Percentiles rank a stretch among this genome's conserved stretches.
phyloP scores from a whole-genome alignment of 176 grass and related monocot genomes.

The Rhipidocladum racemiflorum region DNA sequence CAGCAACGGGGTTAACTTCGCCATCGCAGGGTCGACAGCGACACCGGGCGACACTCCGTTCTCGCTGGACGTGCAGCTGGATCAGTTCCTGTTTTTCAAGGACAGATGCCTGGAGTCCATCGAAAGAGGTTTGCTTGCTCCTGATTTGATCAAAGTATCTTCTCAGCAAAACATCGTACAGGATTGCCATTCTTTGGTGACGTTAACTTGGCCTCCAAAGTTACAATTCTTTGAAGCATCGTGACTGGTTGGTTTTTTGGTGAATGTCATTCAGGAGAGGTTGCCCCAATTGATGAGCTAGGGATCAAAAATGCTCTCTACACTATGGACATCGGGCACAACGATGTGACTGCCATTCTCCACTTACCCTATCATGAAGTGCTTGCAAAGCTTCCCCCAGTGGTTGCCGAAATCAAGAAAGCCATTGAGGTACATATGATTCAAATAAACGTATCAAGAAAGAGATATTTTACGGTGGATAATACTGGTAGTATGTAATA shows the following conservation, averaged over 20 bases:
- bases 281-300: constrained; percentile 28
- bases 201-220: background rate
- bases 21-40: constrained; percentile 50
- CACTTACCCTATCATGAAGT: constrained; percentile 47
- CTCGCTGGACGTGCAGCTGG: constrained; percentile 52
- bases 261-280: constrained; percentile 35
- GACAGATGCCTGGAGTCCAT: constrained; percentile 45
- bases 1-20: constrained; percentile 65
- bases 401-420: constrained; percentile 62
- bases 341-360: constrained; percentile 61
- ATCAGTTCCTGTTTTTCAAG: constrained; percentile 66
- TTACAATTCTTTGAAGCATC: background rate
- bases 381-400: constrained; percentile 50
- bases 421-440: constrained; percentile 51
- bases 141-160: background rate
- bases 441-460: no score
- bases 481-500: no score
- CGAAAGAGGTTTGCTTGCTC: constrained; percentile 31
- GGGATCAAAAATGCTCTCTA: constrained; percentile 63
- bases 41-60: constrained; percentile 30
- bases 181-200: background rate
- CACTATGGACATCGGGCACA: constrained; percentile 85
- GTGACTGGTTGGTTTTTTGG: background rate
- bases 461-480: no score
- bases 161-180: background rate